Base-by-base conservation (phyloP, 2,329 filamentous ascomycete genomes). In the Botrytis porri region DNA sequence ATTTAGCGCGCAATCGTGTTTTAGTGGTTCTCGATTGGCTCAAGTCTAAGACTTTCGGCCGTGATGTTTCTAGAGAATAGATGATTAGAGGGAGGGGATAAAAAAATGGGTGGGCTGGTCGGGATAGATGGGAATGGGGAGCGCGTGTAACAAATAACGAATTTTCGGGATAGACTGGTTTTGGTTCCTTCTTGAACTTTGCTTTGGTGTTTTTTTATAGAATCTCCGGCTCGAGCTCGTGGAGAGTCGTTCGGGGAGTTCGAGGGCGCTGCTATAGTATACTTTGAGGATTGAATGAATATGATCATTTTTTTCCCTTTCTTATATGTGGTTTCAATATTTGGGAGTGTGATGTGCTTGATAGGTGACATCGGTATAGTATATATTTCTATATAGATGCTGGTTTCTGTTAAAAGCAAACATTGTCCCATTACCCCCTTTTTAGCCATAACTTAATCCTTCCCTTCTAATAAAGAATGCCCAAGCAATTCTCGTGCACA, bases 31-130 rank as follows among this genome's bases (percentile, higher is more conserved):
- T 97, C 80, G 96, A 99, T 85, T 99, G 96, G 96, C 83, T 95
- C 83, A 99, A 99, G 88, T 94, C 95, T 78, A 97, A 97, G 86
- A 85, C 96, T 74, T 99, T 99, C 81, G 96, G 96, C 75, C 94
- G 96, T 82, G 96, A 99, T 81, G 93, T 98, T 69, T 95, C 93
- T 62, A 88, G 93, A 80, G 93, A 95, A 84, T 95, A 90, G 82
- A 76, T 20, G 29, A 35, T 18, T n/a, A 65, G 29, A 35, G n/a
- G 67, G 65, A 48, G 63, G 32, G 18, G 25, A 14, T 39, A 39
- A 57, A 51, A 59, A 45, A 59, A 69, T 69, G 62, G n/a, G n/a
- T 5, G 16, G 70, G 63, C 16, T 69, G 54, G 63, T 57, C 48
- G 48, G 65, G 65, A 67, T 25, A 63, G 73, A 70, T n/a, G 60